A percentile compares a stretch with the other conserved stretches of the same genome.
These are phyloP conservation scores for Hypoxylon fuscum DNA, from an alignment of 495 filamentous ascomycete genomes.

Conservation along the genomic window DNA sequence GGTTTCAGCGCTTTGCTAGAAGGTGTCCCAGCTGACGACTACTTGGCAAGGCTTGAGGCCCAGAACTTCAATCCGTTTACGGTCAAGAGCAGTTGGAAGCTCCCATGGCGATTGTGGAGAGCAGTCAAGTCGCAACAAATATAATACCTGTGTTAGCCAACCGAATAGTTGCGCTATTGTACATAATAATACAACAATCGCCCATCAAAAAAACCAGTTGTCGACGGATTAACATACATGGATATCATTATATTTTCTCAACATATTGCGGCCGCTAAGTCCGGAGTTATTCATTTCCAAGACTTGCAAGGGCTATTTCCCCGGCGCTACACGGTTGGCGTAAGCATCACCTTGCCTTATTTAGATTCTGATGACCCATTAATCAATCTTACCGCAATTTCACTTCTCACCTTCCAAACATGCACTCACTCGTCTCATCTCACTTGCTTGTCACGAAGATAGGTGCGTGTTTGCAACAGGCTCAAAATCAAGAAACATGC, in stretches of 20 bases:
- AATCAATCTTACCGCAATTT: not conserved
- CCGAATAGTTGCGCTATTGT: not conserved
- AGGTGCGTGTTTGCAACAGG: not conserved
- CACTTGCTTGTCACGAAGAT: not conserved
- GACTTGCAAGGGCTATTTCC: not conserved
- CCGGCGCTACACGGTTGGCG: not conserved
- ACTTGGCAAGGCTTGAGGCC: slow-evolving; percentile 78
- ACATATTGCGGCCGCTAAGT: not conserved
- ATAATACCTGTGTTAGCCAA: slow-evolving; percentile 7
- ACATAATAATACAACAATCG: not conserved
- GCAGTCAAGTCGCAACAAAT: slow-evolving; percentile 70
- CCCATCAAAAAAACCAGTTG: too few relatives aligned
- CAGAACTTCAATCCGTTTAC: slow-evolving; percentile 80
- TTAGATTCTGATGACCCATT: not conserved
- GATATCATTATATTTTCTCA: too few relatives aligned
- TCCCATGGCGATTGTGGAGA: slow-evolving; percentile 87
- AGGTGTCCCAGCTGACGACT: slow-evolving; percentile 77
- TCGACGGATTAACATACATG: too few relatives aligned
- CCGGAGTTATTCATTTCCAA: not conserved
- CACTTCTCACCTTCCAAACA: not conserved
- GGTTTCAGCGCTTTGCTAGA: slow-evolving; percentile 84
- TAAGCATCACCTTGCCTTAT: not conserved
- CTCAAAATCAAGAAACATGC: slow-evolving; percentile 9
- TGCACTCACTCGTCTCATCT: not conserved
- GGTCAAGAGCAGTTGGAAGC: slow-evolving; percentile 81